phyloP scores from a whole-genome alignment of 352 stramenopile genomes.

The Globisporangium alternatum region DNA sequence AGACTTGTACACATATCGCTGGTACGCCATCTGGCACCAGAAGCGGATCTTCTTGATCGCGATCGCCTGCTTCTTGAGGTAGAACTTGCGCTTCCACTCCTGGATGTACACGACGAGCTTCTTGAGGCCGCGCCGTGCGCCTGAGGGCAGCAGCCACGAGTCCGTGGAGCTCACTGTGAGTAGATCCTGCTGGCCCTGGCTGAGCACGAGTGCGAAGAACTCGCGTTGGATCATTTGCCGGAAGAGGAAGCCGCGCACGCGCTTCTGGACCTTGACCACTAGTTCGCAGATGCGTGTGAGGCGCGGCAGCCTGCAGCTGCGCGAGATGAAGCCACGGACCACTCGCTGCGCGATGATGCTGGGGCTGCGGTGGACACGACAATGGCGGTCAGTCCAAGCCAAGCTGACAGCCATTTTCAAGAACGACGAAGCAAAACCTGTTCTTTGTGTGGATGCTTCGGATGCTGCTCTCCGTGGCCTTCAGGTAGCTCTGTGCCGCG shows the following conservation, averaged over 20 bases:
- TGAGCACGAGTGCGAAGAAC: constrained; percentile 48
- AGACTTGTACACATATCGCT: constrained; percentile 53
- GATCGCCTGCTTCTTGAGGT: constrained; percentile 54
- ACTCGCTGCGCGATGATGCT: constrained; percentile 34
- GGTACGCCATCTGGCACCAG: constrained; percentile 74
- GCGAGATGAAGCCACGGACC: constrained; percentile 52
- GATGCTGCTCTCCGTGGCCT: constrained; percentile 29
- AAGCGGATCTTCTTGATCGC: constrained; percentile 77
- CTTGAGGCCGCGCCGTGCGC: constrained; percentile 41
- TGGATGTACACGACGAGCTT: constrained; percentile 51
- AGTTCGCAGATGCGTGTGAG: constrained; percentile 44
- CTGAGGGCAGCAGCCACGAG: constrained; percentile 25
- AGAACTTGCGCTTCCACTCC: constrained; percentile 51
- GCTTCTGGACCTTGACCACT: constrained; percentile 52
- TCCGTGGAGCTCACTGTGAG: constrained; percentile 35
- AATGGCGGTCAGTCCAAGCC: neutral
- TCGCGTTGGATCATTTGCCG: constrained; percentile 38
- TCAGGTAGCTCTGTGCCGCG: constrained; percentile 33
- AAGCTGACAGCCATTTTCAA: neutral
- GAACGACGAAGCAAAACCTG: constrained; percentile 20
- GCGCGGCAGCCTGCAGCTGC: constrained; percentile 31
- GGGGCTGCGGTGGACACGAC: constrained; percentile 17
- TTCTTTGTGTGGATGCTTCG: constrained; percentile 33
- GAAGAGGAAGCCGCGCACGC: constrained; percentile 61
- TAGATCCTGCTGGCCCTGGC: constrained; percentile 43